A percentile compares a stretch with the other conserved stretches of the same genome.
phyloP scores from a whole-genome alignment of 169 alveolate genomes.

The Cryptosporidium bovis region DNA sequence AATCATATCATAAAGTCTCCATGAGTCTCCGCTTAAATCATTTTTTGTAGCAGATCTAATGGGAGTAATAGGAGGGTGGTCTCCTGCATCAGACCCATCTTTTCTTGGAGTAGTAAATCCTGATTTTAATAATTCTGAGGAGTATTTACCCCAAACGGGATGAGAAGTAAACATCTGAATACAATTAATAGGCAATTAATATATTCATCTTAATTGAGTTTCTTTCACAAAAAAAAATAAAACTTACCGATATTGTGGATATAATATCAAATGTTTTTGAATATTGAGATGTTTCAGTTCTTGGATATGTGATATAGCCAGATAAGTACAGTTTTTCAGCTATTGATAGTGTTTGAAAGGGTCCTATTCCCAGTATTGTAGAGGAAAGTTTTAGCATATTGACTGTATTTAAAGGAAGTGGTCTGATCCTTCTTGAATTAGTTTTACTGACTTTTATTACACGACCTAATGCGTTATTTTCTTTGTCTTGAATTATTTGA shows the following conservation, averaged over 20 bases:
- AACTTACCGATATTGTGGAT: conserved; percentile 65
- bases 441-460: conserved; percentile 75
- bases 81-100: conserved; percentile 94
- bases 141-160: conserved; percentile 83
- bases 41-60: conserved; percentile 85
- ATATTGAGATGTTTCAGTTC: conserved; percentile 94
- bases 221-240: background rate
- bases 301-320: conserved; percentile 94
- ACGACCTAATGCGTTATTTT: conserved; percentile 73
- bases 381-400: conserved; percentile 92
- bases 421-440: conserved; percentile 82
- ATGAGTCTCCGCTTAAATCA: conserved; percentile 83
- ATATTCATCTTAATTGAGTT: background rate
- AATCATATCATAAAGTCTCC: conserved; percentile 87
- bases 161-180: conserved; percentile 76
- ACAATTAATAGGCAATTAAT: background rate
- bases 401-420: conserved; percentile 93
- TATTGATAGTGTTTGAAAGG: conserved; percentile 92
- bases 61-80: conserved; percentile 97
- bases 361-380: conserved; percentile 89
- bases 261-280: conserved; percentile 88
- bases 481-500: conserved; percentile 18
- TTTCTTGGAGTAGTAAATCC: conserved; percentile 81
- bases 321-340: conserved; percentile 95
- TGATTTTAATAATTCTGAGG: conserved; percentile 75